Conservation (phyloP, 768 basidiomycete genomes). For the Fomitopsis pulvina region DNA sequence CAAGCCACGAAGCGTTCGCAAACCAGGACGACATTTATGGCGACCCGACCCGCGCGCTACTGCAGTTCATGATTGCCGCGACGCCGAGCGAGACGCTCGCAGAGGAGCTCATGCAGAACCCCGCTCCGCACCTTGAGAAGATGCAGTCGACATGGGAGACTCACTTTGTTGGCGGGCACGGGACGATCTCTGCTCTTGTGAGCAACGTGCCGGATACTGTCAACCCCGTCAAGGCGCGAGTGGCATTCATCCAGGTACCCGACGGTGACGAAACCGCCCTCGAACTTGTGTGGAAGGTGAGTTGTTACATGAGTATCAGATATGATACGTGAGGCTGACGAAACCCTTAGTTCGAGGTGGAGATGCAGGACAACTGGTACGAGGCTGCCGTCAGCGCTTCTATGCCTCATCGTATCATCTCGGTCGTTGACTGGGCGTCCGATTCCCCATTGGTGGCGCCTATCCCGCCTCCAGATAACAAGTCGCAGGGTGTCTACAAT, state of each 20-base stretch:
- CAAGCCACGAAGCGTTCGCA: constrained; percentile 18
- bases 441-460: constrained; percentile 49
- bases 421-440: constrained; percentile 92
- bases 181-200: constrained; percentile 36
- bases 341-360: constrained; percentile 65
- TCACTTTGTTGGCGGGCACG: constrained; percentile 42
- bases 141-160: constrained; percentile 39
- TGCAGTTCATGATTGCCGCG: constrained; percentile 77
- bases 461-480: constrained; percentile 24
- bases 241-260: constrained; percentile 82
- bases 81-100: constrained; percentile 46
- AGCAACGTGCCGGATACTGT: constrained; percentile 70
- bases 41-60: constrained; percentile 49
- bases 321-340: background rate
- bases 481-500: constrained; percentile 42
- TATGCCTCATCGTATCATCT: constrained; percentile 73
- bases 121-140: constrained; percentile 41
- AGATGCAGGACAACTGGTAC: constrained; percentile 96
- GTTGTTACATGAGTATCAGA: background rate
- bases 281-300: constrained; percentile 76
- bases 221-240: constrained; percentile 70
- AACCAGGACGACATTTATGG: constrained; percentile 16
- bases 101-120: constrained; percentile 42
- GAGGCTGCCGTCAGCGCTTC: constrained; percentile 76
- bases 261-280: constrained; percentile 52